These are phyloP conservation scores for Protomyces inouyei DNA, from an alignment of 1,139 yeast species.

Conservation along the genomic window DNA sequence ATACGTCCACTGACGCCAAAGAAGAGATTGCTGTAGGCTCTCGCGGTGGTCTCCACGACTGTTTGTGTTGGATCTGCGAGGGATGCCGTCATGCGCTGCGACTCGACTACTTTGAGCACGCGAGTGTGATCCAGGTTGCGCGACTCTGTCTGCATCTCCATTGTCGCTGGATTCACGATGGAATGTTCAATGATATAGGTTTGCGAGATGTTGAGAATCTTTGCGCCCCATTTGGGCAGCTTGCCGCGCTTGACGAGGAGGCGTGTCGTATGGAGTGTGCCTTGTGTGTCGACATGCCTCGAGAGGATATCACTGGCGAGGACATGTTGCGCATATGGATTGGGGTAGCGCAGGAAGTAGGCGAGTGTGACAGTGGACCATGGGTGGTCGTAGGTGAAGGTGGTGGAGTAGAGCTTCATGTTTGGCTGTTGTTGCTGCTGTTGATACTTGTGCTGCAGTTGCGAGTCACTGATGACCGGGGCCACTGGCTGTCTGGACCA, in stretches of 20 bases:
- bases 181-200: slow-evolving; percentile 77
- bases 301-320: slow-evolving; percentile 74
- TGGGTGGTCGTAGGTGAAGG: slow-evolving; percentile 40
- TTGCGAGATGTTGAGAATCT: slow-evolving; percentile 46
- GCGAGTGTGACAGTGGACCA: slow-evolving; percentile 74
- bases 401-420: slow-evolving; percentile 23
- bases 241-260: slow-evolving; percentile 74
- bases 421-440: too few species aligned
- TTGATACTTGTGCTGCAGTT: too few species aligned
- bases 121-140: slow-evolving; percentile 81
- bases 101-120: slow-evolving; percentile 76
- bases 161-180: slow-evolving; percentile 59
- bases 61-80: slow-evolving; percentile 56
- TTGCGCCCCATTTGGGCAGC: slow-evolving; percentile 73
- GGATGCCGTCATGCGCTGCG: slow-evolving; percentile 49
- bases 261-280: slow-evolving; percentile 67
- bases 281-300: slow-evolving; percentile 53
- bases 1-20: slow-evolving; percentile 40
- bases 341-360: slow-evolving; percentile 79
- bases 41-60: slow-evolving; percentile 35
- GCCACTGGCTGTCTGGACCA: too few species aligned
- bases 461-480: too few species aligned
- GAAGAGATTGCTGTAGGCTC: background rate
- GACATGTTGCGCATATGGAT: slow-evolving; percentile 88
- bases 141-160: slow-evolving; percentile 63